Base-by-base conservation (phyloP, 768 basidiomycete genomes). In the Polyporus arcularius region DNA sequence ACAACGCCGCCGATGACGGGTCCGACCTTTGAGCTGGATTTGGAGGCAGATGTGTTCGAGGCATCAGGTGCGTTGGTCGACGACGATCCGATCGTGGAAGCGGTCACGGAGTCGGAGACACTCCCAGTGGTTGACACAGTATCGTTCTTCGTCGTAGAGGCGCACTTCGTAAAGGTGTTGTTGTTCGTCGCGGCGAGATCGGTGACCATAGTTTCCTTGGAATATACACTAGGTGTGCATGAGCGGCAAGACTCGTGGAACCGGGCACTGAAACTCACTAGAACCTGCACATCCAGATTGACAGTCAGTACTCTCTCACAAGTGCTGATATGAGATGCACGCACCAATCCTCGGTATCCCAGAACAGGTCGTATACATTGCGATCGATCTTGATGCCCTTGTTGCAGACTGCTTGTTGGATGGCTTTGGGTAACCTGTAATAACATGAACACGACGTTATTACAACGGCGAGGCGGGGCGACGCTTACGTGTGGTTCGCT, bases 151-250 rank as follows among this genome's bases (percentile, higher is more conserved):
- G 55, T 56, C 4, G 58, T 64, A 2, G 63, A 64, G 39, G 49
- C 55, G 57, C 65, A 65, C n/a, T 62, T 45, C 18, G 65, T 65
- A 46, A 62, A 65, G 6, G 65, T 62, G 55, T 65, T 62, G 56
- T 65, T 65, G 48, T 62, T 54, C 26, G 61, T 51, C 26, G 51
- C 55, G 14, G 65, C 65, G 8, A 59, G 55, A 42, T 65, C 58
- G 35, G 42, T 54, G 42, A 45, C 41, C 52, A 61, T 59, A 5
- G 55, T 57, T 14, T 62, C 57, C 39, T 58, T 62, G 12, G 61
- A 62, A 18, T 54, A 65, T 2, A 32, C 49, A 15, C 65, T 65
- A 30, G 0, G 28, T 0, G 30, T 1, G 1, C 4, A 21, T 57
- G n/a, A 48, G 21, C 9, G 11, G 18, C 28, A 21, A 16, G 21